Evolutionary conservation across 1,284 basidiomycete species (phyloP), one percentile per base, ranked within the genome.

Genomic region (Sporisorium graminicola): DNA sequence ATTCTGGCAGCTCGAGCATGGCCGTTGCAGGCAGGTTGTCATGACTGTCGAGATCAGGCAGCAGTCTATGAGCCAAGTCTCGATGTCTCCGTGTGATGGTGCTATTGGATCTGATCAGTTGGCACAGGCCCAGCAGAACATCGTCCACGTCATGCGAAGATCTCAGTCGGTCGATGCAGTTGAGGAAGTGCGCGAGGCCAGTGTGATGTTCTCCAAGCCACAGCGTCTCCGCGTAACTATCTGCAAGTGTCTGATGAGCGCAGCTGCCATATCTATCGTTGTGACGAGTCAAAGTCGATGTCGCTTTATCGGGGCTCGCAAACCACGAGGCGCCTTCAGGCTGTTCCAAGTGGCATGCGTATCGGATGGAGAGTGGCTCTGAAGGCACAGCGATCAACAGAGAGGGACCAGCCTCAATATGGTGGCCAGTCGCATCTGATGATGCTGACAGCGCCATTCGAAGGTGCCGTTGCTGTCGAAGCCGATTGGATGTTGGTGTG

Each of bases 161-260:
- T 20, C 40, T 58, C 22, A 72, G 16, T 4, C 66, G 65, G 22
- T 69, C 59, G 53, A 75, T 54, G 58, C 66, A 70, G 16, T 37
- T 14, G n/a, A 77, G 52, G 44, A 77, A 77, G 52, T 63, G 53
- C 22, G 46, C 35, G 2, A 77, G 63, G n/a, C 70, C 53, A 3
- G 69, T 77, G 50, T 77, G 74, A 26, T 57, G 51, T 42, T 77
- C 74, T 18, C 74, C 74, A 7, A 77, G 70, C 74, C 74, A 77
- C 4, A 77, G 51, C 0, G 63, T 44, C 33, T 77, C 74, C 9
- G 50, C 63, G 33, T 77, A 77, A 18, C 57, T 40, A 37, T 54
- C 49, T 7, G 24, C n/a, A 1, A 74, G 50, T 9, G 55, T 33
- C n/a, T 43, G 35, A 10, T 42, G 31, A 2, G 47, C 37, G 12